Base-by-base conservation (phyloP, 495 filamentous ascomycete genomes). In the Penicillium desertorum region DNA sequence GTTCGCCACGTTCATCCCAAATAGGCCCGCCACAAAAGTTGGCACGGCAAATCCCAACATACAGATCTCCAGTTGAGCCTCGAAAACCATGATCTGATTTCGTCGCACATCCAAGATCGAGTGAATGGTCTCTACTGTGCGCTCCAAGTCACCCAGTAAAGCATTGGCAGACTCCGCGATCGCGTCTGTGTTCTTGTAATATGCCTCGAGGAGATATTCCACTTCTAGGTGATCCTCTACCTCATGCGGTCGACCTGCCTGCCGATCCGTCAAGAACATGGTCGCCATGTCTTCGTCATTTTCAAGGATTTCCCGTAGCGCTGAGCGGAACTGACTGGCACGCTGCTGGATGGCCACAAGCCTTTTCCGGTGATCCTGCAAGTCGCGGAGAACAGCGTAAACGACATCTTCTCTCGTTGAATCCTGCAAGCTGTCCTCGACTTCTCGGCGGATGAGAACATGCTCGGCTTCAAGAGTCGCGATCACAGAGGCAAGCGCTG, bases 401-500 rank as follows among this genome's bases (percentile, higher is more conserved):
- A 64, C 60, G 5, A 58, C 29, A 23, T 63, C 60, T 51, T 72
- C 66, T 36, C 61, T 51, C 30, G 59, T 59, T 19, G 60, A 61
- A 43, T 60, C 64, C n/a, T 45, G 51, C 7, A 73, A 51, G 14
- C 58, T 55, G 5, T 63, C 42, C 25, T 55, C 43, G 10, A 66
- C 62, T 20, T 70, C 51, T 1, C 51, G 23, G 10, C 61, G 42
- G 7, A 63, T 50, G 5, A 73, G 44, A 3, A 63, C 27, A 41
- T 66, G 65, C 48, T 73, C 68, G 0, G 70, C 70, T 52, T 71
- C 66, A 1, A 73, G 63, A 2, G 59, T 60, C 0, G 70, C 68
- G 23, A 65, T 70, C 2, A 65, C 88, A 22, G 86, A 88, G 54
- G 91, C 86, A 39, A 95, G 75, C 10, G 92, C 90, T 3, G 90